These are phyloP conservation scores for Aspergillus cejpii DNA, from an alignment of 2,329 filamentous ascomycete genomes.

Conservation along the genomic window DNA sequence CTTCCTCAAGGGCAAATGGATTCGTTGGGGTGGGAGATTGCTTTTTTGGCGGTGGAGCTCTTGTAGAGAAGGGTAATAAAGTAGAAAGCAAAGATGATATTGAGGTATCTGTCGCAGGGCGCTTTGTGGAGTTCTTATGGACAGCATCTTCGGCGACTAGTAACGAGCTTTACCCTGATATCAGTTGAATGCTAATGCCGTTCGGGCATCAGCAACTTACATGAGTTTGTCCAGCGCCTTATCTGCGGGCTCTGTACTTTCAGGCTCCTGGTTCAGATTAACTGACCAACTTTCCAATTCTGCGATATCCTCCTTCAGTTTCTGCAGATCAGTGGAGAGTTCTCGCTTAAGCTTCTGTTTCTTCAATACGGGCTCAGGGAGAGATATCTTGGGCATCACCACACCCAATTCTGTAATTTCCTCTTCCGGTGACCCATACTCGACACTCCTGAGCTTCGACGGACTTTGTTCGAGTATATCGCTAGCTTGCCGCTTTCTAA, in stretches of 20 bases:
- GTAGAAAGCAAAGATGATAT: slow-evolving; percentile 36
- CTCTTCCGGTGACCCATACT: slow-evolving; percentile 12
- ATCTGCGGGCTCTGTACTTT: slow-evolving; percentile 25
- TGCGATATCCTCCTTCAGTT: slow-evolving; percentile 54
- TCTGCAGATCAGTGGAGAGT: slow-evolving; percentile 51
- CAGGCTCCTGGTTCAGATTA: slow-evolving; percentile 41
- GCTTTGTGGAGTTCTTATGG: slow-evolving; percentile 17
- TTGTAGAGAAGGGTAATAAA: slow-evolving; percentile 38
- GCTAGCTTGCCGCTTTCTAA: slow-evolving; percentile 20
- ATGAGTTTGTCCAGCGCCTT: slow-evolving; percentile 31
- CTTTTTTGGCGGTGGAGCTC: slow-evolving; percentile 16
- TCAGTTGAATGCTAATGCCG: slow-evolving; percentile 14
- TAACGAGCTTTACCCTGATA: slow-evolving; percentile 22
- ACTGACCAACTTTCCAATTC: slow-evolving; percentile 54
- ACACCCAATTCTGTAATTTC: slow-evolving; percentile 5
- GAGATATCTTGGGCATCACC: slow-evolving; percentile 7
- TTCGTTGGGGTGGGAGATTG: slow-evolving; percentile 53
- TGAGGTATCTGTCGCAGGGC: slow-evolving; percentile 19
- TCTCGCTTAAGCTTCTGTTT: slow-evolving; percentile 51
- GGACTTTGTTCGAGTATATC: slow-evolving; percentile 25
- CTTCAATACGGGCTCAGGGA: slow-evolving; percentile 26
- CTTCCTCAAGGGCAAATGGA: slow-evolving; percentile 51
- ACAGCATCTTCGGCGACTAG: slow-evolving; percentile 26
- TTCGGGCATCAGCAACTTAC: slow-evolving; percentile 20
- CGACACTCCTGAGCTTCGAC: slow-evolving; percentile 24